A percentile compares a stretch with the other conserved stretches of the same genome.
Evolutionary conservation across 1,284 basidiomycete species (phyloP).

Genomic region (Volvariella volvacea): DNA sequence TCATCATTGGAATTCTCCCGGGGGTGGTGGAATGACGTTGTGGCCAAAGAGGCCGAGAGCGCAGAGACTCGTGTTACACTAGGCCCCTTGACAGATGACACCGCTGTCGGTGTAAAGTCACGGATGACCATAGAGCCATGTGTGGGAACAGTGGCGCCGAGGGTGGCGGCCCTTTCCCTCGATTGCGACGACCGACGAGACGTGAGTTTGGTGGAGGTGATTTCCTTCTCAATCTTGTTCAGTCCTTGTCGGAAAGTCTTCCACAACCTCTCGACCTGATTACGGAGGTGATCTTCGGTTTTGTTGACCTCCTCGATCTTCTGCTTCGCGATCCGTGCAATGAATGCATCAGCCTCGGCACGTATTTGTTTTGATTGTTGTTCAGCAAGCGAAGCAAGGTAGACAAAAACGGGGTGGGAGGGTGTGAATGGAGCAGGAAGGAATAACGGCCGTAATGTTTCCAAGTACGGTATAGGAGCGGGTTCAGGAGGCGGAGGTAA

Average conservation of each 20-base stretch:
- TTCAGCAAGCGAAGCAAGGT: conserved; percentile 53
- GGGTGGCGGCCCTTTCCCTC: conserved; percentile 12
- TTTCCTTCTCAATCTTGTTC: conserved; percentile 38
- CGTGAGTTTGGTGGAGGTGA: conserved; percentile 9
- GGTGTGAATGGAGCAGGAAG: conserved; percentile 72
- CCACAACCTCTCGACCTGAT: conserved; percentile 61
- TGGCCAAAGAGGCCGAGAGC: conserved; percentile 63
- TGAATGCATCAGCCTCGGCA: conserved; percentile 49
- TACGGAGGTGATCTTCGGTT: conserved; percentile 47
- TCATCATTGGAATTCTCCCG: conserved; percentile 16
- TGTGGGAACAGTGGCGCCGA: conserved; percentile 5
- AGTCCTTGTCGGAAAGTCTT: conserved; percentile 47
- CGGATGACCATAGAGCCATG: conserved; percentile 35
- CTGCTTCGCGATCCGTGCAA: conserved; percentile 46
- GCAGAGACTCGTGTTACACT: conserved; percentile 44
- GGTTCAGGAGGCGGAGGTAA: conserved; percentile 27
- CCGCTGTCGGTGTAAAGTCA: conserved; percentile 49
- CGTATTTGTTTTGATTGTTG: conserved; percentile 50
- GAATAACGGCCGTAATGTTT: conserved; percentile 50
- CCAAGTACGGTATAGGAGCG: conserved; percentile 32
- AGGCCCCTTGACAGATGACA: conserved; percentile 29
- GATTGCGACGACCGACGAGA: conserved; percentile 15
- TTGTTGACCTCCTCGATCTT: conserved; percentile 53
- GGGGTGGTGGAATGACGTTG: conserved; percentile 52
- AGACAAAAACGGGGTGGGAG: conserved; percentile 62